Evolutionary conservation across 176 grass and related monocot genomes (phyloP), one percentile per base, ranked within the genome.

Genomic region (Avena insularis): DNA sequence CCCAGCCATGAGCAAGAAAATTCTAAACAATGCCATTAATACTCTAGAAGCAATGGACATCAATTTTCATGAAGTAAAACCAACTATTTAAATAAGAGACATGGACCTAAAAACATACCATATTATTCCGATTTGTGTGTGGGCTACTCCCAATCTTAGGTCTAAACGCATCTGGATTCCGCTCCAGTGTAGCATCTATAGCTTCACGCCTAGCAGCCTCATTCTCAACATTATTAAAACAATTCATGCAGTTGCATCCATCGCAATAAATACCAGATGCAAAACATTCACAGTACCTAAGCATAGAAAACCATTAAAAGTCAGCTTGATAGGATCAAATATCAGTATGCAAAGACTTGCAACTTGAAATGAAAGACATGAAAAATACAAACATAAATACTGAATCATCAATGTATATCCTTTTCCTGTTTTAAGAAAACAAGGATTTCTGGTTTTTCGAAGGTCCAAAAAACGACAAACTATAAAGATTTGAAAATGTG

Each of bases 201-300:
- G 97, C 92, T 78, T 99, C 97, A 83, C 87, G 85, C 60, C 97
- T 89, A 71, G 92, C 91, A 88, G 82, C 80, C 58, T 99, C 97
- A 88, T 96, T 96, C 66, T 96, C 91, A 78, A 91, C 83, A 90
- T 96, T 96, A 80, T 99, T 99, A 61, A 86, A 99, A 78, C 97
- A 99, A 83, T 96, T 96, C 62, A 67, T 73, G 82, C 97, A 99
- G 77, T 99, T 99, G 87, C 97, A 99, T 60, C 97, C 97, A 80
- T 99, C 94, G n/a, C 94, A 99, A 70, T 93, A 92, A 88, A 87
- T 58, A 60, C 94, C 94, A 88, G 90, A 93, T 81, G 97, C 94
- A 77, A 99, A 99, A 40, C 97, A 99, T 78, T 99, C 97, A 81
- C 97, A 99, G 74, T 99, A 99, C 85, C 97, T 99, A 85, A 61